Conservation (phyloP, 495 filamentous ascomycete species). For the Penicillium lividum region DNA sequence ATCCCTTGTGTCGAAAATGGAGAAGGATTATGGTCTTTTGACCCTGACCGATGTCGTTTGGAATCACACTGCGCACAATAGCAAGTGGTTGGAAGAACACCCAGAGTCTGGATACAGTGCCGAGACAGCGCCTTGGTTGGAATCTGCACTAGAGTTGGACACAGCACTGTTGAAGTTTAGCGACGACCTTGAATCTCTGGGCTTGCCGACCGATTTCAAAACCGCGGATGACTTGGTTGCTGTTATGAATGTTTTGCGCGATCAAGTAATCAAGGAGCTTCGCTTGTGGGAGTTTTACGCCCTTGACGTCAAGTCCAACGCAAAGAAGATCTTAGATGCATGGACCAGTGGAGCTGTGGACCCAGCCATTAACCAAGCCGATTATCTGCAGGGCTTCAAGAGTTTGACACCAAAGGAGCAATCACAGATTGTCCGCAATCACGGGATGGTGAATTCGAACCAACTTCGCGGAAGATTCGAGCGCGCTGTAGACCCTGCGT, state of each 20-base stretch:
- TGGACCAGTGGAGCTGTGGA: constrained; percentile 63
- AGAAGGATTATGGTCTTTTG: constrained; percentile 78
- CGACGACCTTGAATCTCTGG: constrained; percentile 61
- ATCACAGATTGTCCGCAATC: constrained; percentile 58
- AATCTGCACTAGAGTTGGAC: constrained; percentile 85
- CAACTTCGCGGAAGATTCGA: constrained; percentile 76
- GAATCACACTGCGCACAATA: constrained; percentile 98
- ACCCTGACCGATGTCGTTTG: constrained; percentile 96
- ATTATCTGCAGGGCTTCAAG: constrained; percentile 46
- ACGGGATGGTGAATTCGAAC: constrained; percentile 68
- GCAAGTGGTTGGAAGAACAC: constrained; percentile 89
- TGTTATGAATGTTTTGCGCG: constrained; percentile 82
- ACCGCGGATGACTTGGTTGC: constrained; percentile 71
- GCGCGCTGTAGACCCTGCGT: constrained; percentile 63
- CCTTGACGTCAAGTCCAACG: constrained; percentile 73
- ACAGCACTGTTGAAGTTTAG: constrained; percentile 79
- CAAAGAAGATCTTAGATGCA: constrained; percentile 63
- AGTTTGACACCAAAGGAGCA: constrained; percentile 58
- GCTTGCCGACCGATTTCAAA: constrained; percentile 72
- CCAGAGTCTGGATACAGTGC: constrained; percentile 96
- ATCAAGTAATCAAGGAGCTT: constrained; percentile 71
- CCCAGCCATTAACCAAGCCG: constrained; percentile 37
- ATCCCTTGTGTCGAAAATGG: constrained; percentile 75
- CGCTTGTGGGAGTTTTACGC: constrained; percentile 94
- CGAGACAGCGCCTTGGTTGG: constrained; percentile 88